These are phyloP conservation scores for Cercospora berteroae DNA, from an alignment of 2,329 filamentous ascomycete species.

Conservation along the genomic window DNA sequence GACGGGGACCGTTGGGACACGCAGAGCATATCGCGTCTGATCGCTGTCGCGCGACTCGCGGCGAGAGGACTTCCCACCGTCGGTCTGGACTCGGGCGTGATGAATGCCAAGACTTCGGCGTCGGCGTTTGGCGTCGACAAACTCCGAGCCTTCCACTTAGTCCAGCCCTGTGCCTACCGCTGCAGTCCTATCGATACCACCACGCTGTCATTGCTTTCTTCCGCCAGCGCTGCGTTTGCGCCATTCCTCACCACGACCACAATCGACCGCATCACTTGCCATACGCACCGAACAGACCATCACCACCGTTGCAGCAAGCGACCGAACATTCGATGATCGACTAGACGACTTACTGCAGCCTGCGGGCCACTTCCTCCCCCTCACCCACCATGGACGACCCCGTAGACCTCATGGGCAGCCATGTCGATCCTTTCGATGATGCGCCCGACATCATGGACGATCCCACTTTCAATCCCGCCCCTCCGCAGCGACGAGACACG, in stretches of 20 bases:
- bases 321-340: background rate
- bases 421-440: background rate
- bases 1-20: background rate
- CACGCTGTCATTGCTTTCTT: background rate
- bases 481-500: constrained; percentile 27
- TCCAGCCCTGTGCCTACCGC: background rate
- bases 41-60: background rate
- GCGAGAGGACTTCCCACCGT: background rate
- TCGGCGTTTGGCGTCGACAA: background rate
- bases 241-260: background rate
- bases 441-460: constrained; percentile 57
- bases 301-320: background rate
- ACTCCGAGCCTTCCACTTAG: background rate
- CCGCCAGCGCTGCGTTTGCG: background rate
- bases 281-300: background rate
- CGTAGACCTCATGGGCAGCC: background rate
- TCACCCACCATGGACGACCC: constrained; percentile 21
- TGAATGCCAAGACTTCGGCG: background rate
- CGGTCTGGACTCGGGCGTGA: background rate
- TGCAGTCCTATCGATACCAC: background rate
- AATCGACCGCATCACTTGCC: background rate
- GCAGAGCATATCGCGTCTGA: background rate
- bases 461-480: constrained; percentile 42
- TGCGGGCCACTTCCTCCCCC: background rate
- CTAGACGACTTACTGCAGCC: background rate